Percentiles rank a stretch among this genome's conserved stretches.
Conservation (phyloP, 768 basidiomycete genomes). For the Panus rudis region DNA sequence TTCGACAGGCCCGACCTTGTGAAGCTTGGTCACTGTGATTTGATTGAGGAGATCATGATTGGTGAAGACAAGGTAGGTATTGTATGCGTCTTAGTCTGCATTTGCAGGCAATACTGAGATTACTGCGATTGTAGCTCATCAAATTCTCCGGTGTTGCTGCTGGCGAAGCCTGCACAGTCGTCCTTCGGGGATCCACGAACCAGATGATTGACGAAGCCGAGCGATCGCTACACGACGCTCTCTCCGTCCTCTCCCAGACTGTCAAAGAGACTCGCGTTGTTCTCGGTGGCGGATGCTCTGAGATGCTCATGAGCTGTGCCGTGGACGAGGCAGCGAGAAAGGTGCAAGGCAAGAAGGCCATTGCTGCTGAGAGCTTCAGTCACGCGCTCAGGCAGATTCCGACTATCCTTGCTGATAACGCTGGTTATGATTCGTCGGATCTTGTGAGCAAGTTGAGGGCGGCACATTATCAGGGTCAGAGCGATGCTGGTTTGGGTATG, state of each 20-base stretch:
- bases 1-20: constrained; percentile 91
- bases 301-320: constrained; percentile 96
- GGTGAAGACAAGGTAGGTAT: constrained; percentile 89
- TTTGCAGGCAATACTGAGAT: not conserved
- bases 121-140: constrained; percentile 59
- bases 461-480: constrained; percentile 85
- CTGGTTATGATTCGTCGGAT: constrained; percentile 96
- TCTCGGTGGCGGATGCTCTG: constrained; percentile 94
- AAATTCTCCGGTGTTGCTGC: constrained; percentile 99
- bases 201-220: constrained; percentile 99
- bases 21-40: constrained; percentile 85
- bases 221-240: constrained; percentile 93
- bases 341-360: constrained; percentile 90
- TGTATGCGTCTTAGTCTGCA: not conserved
- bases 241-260: constrained; percentile 95
- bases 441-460: constrained; percentile 85
- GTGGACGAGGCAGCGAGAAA: constrained; percentile 83
- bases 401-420: constrained; percentile 94
- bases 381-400: constrained; percentile 91
- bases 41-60: constrained; percentile 99
- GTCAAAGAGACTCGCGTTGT: constrained; percentile 94
- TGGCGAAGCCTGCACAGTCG: constrained; percentile 96
- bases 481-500: constrained; percentile 84
- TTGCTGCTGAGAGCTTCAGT: constrained; percentile 90
- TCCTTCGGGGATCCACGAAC: constrained; percentile 92